phyloP scores from a whole-genome alignment of 139 green algal species.

The Eudorina sp. region DNA sequence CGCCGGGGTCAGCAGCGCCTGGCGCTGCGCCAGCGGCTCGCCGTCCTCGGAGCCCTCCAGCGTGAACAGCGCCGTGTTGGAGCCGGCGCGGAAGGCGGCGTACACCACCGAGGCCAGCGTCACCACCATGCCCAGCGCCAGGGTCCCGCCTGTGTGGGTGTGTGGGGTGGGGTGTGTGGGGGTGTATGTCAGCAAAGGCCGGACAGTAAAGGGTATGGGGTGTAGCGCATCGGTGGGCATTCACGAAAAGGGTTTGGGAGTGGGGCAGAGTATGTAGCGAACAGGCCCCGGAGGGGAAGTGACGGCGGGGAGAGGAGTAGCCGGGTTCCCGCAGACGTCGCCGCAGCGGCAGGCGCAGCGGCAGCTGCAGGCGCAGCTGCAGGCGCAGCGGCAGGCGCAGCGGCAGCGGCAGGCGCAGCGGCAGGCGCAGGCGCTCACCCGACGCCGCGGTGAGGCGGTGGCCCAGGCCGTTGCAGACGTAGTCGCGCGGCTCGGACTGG shows the following conservation, averaged over 20 bases:
- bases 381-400: too few relatives aligned
- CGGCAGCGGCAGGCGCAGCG: too few relatives aligned
- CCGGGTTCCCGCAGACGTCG: too few relatives aligned
- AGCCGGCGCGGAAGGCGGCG: constrained; percentile 93
- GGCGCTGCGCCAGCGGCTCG: constrained; percentile 37
- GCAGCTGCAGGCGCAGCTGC: too few relatives aligned
- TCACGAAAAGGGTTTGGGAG: too few relatives aligned
- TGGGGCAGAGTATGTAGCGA: not conserved
- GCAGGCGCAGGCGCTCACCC: too few relatives aligned
- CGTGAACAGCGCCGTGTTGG: constrained; percentile 81
- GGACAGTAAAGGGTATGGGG: too few relatives aligned
- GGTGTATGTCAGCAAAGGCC: too few relatives aligned
- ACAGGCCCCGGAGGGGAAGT: not conserved
- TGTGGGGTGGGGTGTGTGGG: not conserved
- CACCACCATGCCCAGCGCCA: constrained; percentile 87
- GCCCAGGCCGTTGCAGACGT: constrained; percentile 94
- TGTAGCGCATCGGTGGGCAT: too few relatives aligned
- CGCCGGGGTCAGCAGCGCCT: constrained; percentile 60
- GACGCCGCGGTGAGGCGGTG: constrained; percentile 79
- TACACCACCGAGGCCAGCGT: constrained; percentile 94
- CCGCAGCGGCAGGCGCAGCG: too few relatives aligned
- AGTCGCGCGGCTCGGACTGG: constrained; percentile 86
- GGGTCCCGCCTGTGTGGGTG: constrained; percentile 68
- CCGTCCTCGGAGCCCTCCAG: constrained; percentile 64
- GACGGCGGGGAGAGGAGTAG: not conserved